A percentile compares a stretch with the other conserved stretches of the same genome.
Conservation (phyloP, 148 eudicot genomes). For the Selenicereus undatus region DNA sequence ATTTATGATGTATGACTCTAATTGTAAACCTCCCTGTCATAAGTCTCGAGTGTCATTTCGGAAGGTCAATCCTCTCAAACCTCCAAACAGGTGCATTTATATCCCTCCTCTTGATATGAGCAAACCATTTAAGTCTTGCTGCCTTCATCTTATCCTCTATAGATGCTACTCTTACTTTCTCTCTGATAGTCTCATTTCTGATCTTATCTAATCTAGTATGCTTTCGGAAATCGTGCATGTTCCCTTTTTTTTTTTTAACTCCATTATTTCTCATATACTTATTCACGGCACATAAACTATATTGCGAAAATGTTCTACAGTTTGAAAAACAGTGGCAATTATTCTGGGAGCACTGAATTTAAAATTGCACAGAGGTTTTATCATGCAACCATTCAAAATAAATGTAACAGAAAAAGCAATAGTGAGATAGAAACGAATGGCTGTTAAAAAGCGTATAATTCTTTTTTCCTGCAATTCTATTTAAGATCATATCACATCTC, state of each 20-base stretch:
- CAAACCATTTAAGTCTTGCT: too few relatives aligned
- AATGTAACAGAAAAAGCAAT: background rate
- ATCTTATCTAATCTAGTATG: too few relatives aligned
- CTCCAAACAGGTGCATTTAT: too few relatives aligned
- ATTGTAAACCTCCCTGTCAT: too few relatives aligned
- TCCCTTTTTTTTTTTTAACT: background rate
- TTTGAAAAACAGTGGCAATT: background rate
- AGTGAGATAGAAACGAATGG: conserved; percentile 7
- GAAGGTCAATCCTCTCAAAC: too few relatives aligned
- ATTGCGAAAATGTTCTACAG: background rate
- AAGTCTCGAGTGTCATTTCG: too few relatives aligned
- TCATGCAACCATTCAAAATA: background rate
- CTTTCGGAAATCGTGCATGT: background rate
- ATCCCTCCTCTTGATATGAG: too few relatives aligned
- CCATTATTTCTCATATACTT: background rate
- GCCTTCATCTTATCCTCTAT: too few relatives aligned
- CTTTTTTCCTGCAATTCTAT: background rate
- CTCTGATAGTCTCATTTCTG: too few relatives aligned
- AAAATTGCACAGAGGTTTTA: background rate
- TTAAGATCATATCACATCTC: background rate
- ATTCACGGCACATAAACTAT: background rate
- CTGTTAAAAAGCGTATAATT: background rate
- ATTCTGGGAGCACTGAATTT: background rate
- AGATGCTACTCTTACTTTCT: too few relatives aligned
- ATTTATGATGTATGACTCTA: too few relatives aligned